phyloP scores from a whole-genome alignment of 225 moss, liverwort and hornwort genomes.

The Straminergon stramineum region DNA sequence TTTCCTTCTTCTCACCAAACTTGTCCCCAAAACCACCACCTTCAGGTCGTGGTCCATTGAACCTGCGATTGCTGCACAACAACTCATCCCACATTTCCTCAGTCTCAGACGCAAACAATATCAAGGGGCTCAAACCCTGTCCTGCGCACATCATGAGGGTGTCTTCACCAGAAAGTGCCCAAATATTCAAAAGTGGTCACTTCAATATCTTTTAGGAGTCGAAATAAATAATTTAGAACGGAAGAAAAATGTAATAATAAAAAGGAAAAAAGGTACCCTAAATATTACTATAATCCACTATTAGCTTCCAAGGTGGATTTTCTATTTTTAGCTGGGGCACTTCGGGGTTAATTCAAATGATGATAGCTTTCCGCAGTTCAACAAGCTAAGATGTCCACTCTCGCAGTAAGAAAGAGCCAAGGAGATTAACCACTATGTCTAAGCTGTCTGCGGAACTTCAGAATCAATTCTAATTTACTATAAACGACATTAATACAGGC shows the following conservation, averaged over 20 bases:
- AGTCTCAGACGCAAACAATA: background rate
- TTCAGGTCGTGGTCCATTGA: conserved; percentile 41
- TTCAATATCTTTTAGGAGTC: background rate
- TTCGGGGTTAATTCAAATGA: background rate
- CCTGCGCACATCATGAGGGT: background rate
- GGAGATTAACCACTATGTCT: background rate
- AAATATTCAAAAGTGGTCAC: background rate
- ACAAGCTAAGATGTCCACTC: background rate
- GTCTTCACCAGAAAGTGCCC: background rate
- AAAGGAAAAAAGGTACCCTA: background rate
- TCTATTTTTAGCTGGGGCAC: background rate
- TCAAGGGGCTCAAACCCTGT: background rate
- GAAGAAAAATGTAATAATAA: background rate
- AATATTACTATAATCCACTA: background rate
- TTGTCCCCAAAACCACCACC: conserved; percentile 41
- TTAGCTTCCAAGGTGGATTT: background rate
- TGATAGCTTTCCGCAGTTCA: background rate
- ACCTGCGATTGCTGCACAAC: conserved; percentile 24
- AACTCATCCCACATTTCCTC: background rate
- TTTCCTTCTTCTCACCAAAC: conserved; percentile 40
- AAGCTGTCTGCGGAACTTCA: background rate
- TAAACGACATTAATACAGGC: background rate
- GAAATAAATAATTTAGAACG: background rate
- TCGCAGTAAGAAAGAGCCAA: background rate
- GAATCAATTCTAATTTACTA: background rate